A percentile compares a stretch with the other conserved stretches of the same genome.
Conservation (phyloP, 2,329 filamentous ascomycete genomes). For the Trichoderma asperellum region DNA sequence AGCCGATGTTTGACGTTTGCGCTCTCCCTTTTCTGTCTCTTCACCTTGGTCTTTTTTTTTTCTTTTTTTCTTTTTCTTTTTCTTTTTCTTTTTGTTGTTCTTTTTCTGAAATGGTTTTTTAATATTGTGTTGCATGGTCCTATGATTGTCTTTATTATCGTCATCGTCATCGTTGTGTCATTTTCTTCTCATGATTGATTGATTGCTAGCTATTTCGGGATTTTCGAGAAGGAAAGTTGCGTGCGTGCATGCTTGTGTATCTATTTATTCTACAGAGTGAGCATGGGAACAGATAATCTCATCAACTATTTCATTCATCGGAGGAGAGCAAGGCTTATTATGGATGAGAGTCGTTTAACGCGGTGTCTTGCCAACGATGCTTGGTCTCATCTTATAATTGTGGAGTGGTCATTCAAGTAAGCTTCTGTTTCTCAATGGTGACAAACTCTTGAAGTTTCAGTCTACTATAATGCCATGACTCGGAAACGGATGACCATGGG, state of each 20-base stretch:
- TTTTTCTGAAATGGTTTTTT: not conserved
- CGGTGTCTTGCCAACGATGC: not conserved
- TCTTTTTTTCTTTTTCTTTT: no score
- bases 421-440: no score
- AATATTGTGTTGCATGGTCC: not conserved
- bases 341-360: not conserved
- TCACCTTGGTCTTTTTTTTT: not conserved
- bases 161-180: not conserved
- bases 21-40: not conserved
- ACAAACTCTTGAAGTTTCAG: no score
- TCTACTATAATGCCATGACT: no score
- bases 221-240: not conserved
- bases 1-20: not conserved
- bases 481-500: no score
- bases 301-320: not conserved
- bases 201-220: not conserved
- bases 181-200: not conserved
- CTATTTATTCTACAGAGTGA: not conserved
- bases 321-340: not conserved
- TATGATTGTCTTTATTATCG: not conserved
- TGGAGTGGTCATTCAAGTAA: no score
- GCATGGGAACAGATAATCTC: not conserved
- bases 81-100: not conserved
- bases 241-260: not conserved
- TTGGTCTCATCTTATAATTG: not conserved